These are phyloP conservation scores for Tulasnella calospora DNA, from an alignment of 768 basidiomycete genomes.

Conservation along the genomic window DNA sequence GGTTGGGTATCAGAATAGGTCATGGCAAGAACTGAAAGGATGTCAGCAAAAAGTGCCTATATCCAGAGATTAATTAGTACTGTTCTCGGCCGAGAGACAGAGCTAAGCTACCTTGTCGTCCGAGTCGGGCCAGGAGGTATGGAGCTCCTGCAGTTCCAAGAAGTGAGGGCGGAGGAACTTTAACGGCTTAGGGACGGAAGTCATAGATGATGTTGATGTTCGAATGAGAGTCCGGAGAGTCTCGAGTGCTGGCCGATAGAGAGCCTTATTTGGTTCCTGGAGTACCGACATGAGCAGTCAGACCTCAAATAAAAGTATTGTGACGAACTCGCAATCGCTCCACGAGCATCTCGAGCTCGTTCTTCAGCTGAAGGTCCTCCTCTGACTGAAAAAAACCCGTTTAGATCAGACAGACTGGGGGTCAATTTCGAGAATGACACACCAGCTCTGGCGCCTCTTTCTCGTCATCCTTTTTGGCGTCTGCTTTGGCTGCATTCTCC, in stretches of 20 bases:
- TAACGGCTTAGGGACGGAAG: conserved; percentile 95
- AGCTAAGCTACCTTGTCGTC: conserved; percentile 59
- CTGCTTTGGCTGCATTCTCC: conserved; percentile 46
- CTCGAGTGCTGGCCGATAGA: conserved; percentile 89
- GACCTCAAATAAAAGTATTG: neutral
- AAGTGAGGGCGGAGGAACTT: conserved; percentile 97
- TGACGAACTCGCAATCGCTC: conserved; percentile 81
- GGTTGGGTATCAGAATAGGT: conserved; percentile 98
- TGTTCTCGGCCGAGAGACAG: neutral
- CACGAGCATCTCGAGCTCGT: conserved; percentile 93
- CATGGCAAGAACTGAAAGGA: conserved; percentile 97
- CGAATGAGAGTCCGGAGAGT: conserved; percentile 88
- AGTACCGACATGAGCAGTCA: neutral
- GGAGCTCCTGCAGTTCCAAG: conserved; percentile 74
- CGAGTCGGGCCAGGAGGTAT: conserved; percentile 73
- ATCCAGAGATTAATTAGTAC: neutral
- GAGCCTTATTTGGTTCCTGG: conserved; percentile 79
- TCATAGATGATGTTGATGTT: conserved; percentile 98
- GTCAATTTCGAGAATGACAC: conserved; percentile 36
- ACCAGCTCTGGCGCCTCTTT: conserved; percentile 72
- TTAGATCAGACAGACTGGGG: neutral
- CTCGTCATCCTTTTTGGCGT: conserved; percentile 51
- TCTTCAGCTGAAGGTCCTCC: conserved; percentile 88
- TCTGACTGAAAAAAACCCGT: conserved; percentile 60
- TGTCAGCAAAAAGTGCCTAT: conserved; percentile 91